Percentiles rank a stretch among this genome's conserved stretches.
These are phyloP conservation scores for Trichoderma sp. DNA, from an alignment of 2,329 filamentous ascomycete species.

Conservation along the genomic window DNA sequence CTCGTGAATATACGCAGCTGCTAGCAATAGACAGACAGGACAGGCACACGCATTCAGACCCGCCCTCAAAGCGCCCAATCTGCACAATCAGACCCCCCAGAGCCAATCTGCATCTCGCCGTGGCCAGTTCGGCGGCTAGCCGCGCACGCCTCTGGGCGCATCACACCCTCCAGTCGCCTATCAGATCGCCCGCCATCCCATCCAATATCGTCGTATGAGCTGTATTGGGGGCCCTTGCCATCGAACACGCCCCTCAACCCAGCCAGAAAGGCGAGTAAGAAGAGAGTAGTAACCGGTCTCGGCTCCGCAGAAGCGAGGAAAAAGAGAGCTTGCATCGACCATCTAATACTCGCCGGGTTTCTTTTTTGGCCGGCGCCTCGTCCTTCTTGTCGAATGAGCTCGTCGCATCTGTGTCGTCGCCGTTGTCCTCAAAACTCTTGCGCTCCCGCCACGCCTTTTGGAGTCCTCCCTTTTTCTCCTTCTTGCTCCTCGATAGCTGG, in stretches of 20 bases:
- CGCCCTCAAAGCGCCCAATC: slow-evolving; percentile 13
- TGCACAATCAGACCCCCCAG: neutral
- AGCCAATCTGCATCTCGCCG: slow-evolving; percentile 18
- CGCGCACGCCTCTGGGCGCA: slow-evolving; percentile 6
- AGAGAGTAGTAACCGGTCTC: neutral
- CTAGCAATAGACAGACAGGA: neutral
- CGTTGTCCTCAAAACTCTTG: slow-evolving; percentile 52
- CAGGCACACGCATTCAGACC: neutral
- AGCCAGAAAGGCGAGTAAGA: neutral
- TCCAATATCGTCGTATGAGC: neutral
- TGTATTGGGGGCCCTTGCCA: neutral
- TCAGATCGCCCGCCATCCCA: slow-evolving; percentile 21
- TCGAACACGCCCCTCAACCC: neutral
- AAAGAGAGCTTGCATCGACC: neutral
- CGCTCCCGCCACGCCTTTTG: slow-evolving; percentile 43
- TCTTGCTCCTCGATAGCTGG: slow-evolving; percentile 57
- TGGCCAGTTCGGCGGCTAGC: slow-evolving; percentile 11
- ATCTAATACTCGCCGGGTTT: slow-evolving; percentile 1
- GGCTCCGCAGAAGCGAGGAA: neutral
- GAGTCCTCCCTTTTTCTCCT: slow-evolving; percentile 29
- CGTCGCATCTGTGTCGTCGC: slow-evolving; percentile 28
- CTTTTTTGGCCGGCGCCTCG: slow-evolving; percentile 38
- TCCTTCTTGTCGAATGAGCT: slow-evolving; percentile 35
- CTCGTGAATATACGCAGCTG: neutral
- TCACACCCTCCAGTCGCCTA: slow-evolving; percentile 23